Base-by-base conservation (phyloP, 2,329 filamentous ascomycete species). In the Pseudovirgaria hyperparasitica region DNA sequence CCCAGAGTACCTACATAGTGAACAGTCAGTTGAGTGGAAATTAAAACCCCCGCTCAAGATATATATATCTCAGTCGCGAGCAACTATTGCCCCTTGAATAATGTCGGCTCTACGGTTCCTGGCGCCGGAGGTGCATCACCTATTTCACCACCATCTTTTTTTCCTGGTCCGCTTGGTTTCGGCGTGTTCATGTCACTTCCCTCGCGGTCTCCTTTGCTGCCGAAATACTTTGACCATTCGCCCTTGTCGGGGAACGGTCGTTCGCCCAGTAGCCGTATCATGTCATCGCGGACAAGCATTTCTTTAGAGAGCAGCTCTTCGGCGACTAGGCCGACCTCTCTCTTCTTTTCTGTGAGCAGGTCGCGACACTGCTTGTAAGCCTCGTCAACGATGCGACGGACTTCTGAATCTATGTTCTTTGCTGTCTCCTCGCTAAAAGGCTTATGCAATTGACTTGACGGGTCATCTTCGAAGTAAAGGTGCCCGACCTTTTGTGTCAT, bases 401-500 rank as follows among this genome's bases (percentile, higher is more conserved):
- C 87, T 60, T 98, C 90, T 22, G 67, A 59, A 50, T 98, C 90
- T 51, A 98, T 98, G 40, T 77, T 77, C 51, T 85, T 81, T 11
- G 86, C 90, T 3, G 90, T 98, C 28, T 84, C 68, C 62, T 98
- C 90, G 13, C 84, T 87, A 60, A 96, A 98, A 0, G 90, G 90
- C 64, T 98, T 98, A 51, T 86, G 76, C 33, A 94, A 60, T 47
- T 82, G 76, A 51, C 82, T 80, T 37, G 80, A 70, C 46, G 84
- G 69, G 50, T 82, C 80, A 40, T 78, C 72, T 44, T 90, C 79
- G 55, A 87, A 98, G 64, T 92, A 81, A 36, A 98, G 67, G 38
- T 86, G 86, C 16, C 87, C 87, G 24, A 98, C 77, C 61, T 92
- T 92, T 40, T 82, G 72, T 21, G 81, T 92, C 90, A 98, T 98